phyloP scores from a whole-genome alignment of 2,329 filamentous ascomycete genomes.

The Fusarium sp. region DNA sequence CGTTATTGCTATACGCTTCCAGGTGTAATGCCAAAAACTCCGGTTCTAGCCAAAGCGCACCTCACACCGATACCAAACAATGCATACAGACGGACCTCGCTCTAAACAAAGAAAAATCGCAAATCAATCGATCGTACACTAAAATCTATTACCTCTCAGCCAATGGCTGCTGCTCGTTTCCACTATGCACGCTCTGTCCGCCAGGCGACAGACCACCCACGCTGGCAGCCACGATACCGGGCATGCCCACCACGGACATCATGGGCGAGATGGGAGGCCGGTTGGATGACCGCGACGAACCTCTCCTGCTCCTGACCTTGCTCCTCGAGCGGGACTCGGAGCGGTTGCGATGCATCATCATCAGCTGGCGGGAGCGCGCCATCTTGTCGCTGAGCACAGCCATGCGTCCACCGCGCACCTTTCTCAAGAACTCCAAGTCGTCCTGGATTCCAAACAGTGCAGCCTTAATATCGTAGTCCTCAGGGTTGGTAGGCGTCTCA shows the following conservation, averaged over 20 bases:
- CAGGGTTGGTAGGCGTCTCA: conserved; percentile 30
- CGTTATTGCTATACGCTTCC: no score
- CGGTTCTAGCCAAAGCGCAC: no score
- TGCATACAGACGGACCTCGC: no score
- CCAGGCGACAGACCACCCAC: conserved; percentile 32
- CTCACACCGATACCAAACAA: no score
- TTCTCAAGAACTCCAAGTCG: conserved; percentile 39
- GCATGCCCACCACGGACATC: conserved; percentile 43
- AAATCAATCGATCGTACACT: conserved; percentile 29
- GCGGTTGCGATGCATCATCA: conserved; percentile 37
- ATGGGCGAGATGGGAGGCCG: conserved; percentile 41
- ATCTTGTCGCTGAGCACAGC: conserved; percentile 37
- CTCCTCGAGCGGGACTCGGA: conserved; percentile 39
- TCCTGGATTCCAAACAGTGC: conserved; percentile 38
- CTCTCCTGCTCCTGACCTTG: conserved; percentile 36
- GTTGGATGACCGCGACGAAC: conserved; percentile 39
- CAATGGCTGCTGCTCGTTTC: conserved; percentile 23
- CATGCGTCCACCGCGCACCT: conserved; percentile 39
- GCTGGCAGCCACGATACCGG: conserved; percentile 41
- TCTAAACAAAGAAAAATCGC: conserved; percentile 4
- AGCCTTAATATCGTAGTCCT: conserved; percentile 38
- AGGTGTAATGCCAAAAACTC: no score
- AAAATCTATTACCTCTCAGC: not conserved
- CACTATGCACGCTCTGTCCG: conserved; percentile 15
- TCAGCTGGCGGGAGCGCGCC: conserved; percentile 34